Evolutionary conservation across 768 basidiomycete genomes (phyloP).

Genomic region (Suillus variegatus): DNA sequence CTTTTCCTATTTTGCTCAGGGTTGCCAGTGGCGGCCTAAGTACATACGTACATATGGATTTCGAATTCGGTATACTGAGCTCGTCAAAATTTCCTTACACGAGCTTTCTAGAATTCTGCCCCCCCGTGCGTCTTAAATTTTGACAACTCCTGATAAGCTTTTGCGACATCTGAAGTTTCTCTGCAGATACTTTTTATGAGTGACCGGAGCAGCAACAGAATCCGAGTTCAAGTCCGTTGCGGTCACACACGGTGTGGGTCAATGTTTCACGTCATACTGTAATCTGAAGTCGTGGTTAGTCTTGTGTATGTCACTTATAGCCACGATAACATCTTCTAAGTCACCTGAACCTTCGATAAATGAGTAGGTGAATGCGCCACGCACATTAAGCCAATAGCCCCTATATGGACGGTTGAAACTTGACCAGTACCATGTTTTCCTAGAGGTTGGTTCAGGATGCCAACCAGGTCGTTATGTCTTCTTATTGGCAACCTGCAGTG

Average conservation of each 20-base stretch:
- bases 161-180: not conserved
- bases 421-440: not conserved
- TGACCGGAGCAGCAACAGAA: not conserved
- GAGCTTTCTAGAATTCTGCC: not conserved
- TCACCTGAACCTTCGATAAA: not conserved
- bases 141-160: not conserved
- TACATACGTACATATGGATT: too few relatives aligned
- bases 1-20: too few relatives aligned
- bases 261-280: not conserved
- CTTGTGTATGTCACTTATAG: not conserved
- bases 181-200: not conserved
- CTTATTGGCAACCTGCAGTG: not conserved
- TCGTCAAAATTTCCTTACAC: not conserved
- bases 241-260: not conserved
- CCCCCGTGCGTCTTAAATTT: not conserved
- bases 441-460: not conserved
- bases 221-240: not conserved
- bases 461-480: not conserved
- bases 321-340: not conserved
- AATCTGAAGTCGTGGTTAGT: not conserved
- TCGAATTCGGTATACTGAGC: not conserved
- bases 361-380: not conserved
- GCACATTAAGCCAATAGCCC: not conserved
- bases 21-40: too few relatives aligned
- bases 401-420: not conserved